These are phyloP conservation scores for Lentinula lateritia DNA, from an alignment of 768 basidiomycete species.

Conservation along the genomic window DNA sequence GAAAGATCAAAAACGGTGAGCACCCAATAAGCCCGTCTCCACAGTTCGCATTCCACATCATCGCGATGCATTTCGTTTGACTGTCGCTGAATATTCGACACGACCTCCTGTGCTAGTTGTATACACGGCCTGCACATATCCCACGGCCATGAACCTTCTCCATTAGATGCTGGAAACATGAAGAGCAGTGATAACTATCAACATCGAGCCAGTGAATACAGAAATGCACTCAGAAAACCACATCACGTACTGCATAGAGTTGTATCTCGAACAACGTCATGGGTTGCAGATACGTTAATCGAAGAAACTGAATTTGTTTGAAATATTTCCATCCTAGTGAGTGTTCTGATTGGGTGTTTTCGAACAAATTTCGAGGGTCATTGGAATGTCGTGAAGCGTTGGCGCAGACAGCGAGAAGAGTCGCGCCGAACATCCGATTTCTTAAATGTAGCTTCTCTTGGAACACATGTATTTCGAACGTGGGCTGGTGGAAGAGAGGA, in stretches of 20 bases:
- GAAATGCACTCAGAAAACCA: not conserved
- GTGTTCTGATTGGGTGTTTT: constrained; percentile 16
- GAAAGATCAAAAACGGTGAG: constrained; percentile 13
- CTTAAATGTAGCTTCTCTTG: constrained; percentile 28
- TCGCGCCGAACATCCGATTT: constrained; percentile 32
- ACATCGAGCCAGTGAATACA: not conserved
- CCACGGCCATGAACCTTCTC: constrained; percentile 36
- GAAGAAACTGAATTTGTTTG: constrained; percentile 42
- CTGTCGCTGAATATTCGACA: constrained; percentile 15
- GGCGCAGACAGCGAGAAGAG: constrained; percentile 49
- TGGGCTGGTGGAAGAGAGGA: constrained; percentile 48
- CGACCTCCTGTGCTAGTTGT: constrained; percentile 26
- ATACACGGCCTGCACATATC: not conserved
- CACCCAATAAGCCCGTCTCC: constrained; percentile 38
- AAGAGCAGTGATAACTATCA: constrained; percentile 18
- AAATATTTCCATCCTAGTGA: constrained; percentile 40
- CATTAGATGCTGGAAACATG: constrained; percentile 28
- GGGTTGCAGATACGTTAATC: constrained; percentile 40
- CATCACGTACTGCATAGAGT: constrained; percentile 33
- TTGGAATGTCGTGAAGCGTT: constrained; percentile 37
- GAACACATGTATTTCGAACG: constrained; percentile 35
- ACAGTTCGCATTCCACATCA: constrained; percentile 40
- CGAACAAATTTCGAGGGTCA: constrained; percentile 17
- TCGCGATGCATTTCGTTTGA: not conserved
- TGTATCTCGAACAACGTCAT: constrained; percentile 55